A percentile compares a stretch with the other conserved stretches of the same genome.
These are phyloP conservation scores for Psidium guajava DNA, from an alignment of 345 rosid species.

Conservation along the genomic window DNA sequence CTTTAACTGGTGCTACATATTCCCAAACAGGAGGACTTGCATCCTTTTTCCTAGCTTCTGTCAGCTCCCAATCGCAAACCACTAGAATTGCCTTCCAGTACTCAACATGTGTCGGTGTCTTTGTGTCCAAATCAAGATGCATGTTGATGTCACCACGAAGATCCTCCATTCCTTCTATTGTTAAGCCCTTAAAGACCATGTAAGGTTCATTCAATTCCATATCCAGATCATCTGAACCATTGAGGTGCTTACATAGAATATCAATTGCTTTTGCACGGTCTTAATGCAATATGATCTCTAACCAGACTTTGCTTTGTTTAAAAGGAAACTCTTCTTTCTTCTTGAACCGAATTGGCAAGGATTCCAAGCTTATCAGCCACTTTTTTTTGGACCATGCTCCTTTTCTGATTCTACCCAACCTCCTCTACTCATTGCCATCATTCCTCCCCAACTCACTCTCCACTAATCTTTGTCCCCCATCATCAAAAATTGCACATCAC, in stretches of 20 bases:
- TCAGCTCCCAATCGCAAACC: slow-evolving; percentile 87
- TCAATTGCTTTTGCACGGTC: slow-evolving; percentile 79
- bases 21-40: too few species aligned
- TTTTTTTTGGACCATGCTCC: too few species aligned
- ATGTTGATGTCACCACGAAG: slow-evolving; percentile 87
- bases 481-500: too few species aligned
- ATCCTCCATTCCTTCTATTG: slow-evolving; percentile 84
- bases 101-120: too few species aligned
- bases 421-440: too few species aligned
- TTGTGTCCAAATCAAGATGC: slow-evolving; percentile 45
- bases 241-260: slow-evolving; percentile 63
- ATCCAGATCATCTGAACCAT: slow-evolving; percentile 72
- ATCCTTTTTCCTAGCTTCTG: slow-evolving; percentile 81
- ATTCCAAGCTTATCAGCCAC: too few species aligned
- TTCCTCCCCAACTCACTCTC: too few species aligned
- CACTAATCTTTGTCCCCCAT: too few species aligned
- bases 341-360: too few species aligned
- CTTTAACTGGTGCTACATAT: too few species aligned
- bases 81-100: slow-evolving; percentile 60
- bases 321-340: slow-evolving; percentile 95
- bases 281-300: slow-evolving; percentile 70
- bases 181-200: slow-evolving; percentile 76
- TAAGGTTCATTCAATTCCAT: slow-evolving; percentile 71
- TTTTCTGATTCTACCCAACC: too few species aligned
- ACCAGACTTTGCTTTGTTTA: slow-evolving; percentile 89